These are phyloP conservation scores for Tuber magnatum DNA, from an alignment of 495 filamentous ascomycete genomes.

Conservation along the genomic window DNA sequence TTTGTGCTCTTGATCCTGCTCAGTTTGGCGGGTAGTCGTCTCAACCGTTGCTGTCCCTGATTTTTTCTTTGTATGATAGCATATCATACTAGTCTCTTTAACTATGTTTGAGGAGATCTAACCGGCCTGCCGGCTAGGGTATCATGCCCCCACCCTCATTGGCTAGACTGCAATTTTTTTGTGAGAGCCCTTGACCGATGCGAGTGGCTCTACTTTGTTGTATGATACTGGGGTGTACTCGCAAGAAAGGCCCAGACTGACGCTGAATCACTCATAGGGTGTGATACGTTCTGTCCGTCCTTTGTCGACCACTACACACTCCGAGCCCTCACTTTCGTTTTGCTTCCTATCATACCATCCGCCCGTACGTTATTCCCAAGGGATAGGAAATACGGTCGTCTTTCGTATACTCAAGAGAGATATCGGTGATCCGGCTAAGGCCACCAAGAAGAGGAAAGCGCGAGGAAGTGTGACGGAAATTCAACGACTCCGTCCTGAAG, in stretches of 20 bases:
- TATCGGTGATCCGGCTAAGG: neutral
- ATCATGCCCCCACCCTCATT: neutral
- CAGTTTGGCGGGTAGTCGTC: neutral
- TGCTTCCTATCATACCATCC: neutral
- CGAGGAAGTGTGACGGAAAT: neutral
- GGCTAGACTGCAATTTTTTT: neutral
- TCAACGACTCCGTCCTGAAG: neutral
- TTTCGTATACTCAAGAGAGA: neutral
- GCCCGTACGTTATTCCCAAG: neutral
- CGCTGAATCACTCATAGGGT: neutral
- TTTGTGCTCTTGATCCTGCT: neutral
- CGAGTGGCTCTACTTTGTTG: neutral
- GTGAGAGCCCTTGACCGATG: neutral
- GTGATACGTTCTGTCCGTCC: neutral
- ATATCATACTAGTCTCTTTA: neutral
- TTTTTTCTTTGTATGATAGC: neutral
- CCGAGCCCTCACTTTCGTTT: neutral
- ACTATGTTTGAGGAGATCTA: neutral
- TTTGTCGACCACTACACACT: neutral
- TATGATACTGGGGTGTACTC: neutral
- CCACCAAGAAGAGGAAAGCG: neutral
- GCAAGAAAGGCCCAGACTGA: neutral
- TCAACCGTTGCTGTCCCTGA: neutral
- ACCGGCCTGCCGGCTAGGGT: neutral
- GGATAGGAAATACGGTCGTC: neutral